These are phyloP conservation scores for Penicillium digitatum DNA, from an alignment of 2,329 filamentous ascomycete genomes.

Conservation along the genomic window DNA sequence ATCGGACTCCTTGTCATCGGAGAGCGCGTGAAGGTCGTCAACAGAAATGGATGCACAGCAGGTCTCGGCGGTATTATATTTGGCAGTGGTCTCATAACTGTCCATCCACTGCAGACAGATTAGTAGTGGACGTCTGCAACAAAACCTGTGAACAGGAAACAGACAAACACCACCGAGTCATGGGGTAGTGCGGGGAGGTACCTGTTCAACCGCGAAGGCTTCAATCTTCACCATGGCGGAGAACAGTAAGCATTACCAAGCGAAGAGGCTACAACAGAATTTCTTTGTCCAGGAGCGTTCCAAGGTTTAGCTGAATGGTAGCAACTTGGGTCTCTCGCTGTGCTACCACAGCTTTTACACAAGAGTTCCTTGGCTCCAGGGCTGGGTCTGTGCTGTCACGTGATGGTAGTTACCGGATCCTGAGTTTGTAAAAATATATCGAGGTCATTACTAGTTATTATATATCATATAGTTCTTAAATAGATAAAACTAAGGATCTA, in stretches of 20 bases:
- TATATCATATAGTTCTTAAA: no score
- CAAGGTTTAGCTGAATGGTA: background rate
- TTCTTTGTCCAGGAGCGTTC: background rate
- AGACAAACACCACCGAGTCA: background rate
- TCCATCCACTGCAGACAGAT: conserved; percentile 52
- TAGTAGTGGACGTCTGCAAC: background rate
- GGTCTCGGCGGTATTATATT: conserved; percentile 57
- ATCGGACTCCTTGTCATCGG: conserved; percentile 50
- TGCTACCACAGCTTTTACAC: background rate
- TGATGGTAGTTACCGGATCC: background rate
- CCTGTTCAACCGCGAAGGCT: conserved; percentile 61
- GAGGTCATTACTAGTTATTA: no score
- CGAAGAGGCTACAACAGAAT: background rate
- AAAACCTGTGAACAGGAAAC: background rate
- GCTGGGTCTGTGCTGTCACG: background rate
- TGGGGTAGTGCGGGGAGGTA: conserved; percentile 41
- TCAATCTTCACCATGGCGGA: conserved; percentile 41
- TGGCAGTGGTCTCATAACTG: conserved; percentile 49
- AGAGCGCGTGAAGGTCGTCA: conserved; percentile 50
- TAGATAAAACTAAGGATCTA: no score
- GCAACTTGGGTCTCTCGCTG: background rate
- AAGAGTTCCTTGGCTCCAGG: background rate
- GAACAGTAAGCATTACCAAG: background rate
- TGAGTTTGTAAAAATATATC: no score
- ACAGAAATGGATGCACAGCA: conserved; percentile 56